Evolutionary conservation across 2,329 filamentous ascomycete genomes (phyloP).

Genomic region (Aspergillus bombycis): DNA sequence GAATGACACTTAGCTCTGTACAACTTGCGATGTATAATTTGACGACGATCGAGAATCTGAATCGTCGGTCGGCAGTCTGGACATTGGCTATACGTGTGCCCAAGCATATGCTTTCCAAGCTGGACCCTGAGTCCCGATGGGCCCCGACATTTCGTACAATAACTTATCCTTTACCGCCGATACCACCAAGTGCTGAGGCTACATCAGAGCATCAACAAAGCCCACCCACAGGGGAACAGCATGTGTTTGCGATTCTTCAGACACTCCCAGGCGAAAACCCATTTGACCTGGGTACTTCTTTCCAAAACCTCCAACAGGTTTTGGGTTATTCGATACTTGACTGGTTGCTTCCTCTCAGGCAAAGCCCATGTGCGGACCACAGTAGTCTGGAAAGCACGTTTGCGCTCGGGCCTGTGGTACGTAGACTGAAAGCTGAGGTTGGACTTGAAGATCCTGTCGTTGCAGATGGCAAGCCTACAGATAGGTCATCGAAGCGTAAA

Average conservation of each 20-base stretch:
- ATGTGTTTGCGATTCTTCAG: slow-evolving; percentile 78
- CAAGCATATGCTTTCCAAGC: slow-evolving; percentile 39
- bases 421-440: slow-evolving; percentile 55
- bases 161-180: slow-evolving; percentile 42
- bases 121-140: slow-evolving; percentile 41
- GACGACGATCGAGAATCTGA: slow-evolving; percentile 82
- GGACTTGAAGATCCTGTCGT: slow-evolving; percentile 33
- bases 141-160: slow-evolving; percentile 43
- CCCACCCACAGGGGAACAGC: slow-evolving; percentile 55
- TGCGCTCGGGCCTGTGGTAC: slow-evolving; percentile 65
- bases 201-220: slow-evolving; percentile 19
- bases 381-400: slow-evolving; percentile 69
- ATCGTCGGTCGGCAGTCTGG: slow-evolving; percentile 63
- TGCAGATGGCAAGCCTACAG: slow-evolving; percentile 7
- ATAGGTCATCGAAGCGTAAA: slow-evolving; percentile 17
- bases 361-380: slow-evolving; percentile 74
- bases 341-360: slow-evolving; percentile 78
- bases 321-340: slow-evolving; percentile 74
- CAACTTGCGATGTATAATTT: slow-evolving; percentile 73
- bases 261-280: slow-evolving; percentile 78
- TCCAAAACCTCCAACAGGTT: slow-evolving; percentile 74
- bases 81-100: slow-evolving; percentile 76
- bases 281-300: slow-evolving; percentile 71
- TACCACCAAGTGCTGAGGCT: slow-evolving; percentile 19
- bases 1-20: slow-evolving; percentile 75